Evolutionary conservation across 164 flowering plant genomes (phyloP).

Genomic region (Magnolia sinica): DNA sequence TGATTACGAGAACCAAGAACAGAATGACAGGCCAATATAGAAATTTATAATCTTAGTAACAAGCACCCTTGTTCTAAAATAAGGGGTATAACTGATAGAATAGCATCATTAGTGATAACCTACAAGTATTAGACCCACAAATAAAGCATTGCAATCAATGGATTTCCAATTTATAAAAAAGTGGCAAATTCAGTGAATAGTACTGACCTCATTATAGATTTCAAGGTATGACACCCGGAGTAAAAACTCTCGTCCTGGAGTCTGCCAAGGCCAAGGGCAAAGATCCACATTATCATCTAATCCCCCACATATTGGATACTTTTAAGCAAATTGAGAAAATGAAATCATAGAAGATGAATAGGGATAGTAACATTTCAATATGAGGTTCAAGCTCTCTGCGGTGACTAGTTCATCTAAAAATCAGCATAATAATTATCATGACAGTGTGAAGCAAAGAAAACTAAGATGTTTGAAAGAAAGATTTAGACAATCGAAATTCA

Average conservation of each 20-base stretch:
- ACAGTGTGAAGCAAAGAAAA: no score
- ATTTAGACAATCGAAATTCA: no score
- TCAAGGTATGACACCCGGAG: constrained; percentile 99
- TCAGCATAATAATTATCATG: no score
- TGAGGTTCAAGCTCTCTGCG: neutral
- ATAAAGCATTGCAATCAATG: neutral
- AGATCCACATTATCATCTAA: constrained; percentile 8
- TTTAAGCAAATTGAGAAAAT: neutral
- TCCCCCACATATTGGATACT: neutral
- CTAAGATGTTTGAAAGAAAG: no score
- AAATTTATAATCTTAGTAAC: neutral
- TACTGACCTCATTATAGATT: constrained; percentile 89
- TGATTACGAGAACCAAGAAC: neutral
- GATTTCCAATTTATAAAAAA: neutral
- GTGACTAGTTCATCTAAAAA: no score
- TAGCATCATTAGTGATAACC: neutral
- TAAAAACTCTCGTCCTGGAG: constrained; percentile 92
- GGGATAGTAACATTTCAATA: neutral
- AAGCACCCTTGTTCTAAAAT: neutral
- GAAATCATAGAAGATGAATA: neutral
- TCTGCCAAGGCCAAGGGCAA: constrained; percentile 40
- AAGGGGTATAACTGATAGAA: neutral
- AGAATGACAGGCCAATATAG: neutral
- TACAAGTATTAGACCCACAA: neutral
- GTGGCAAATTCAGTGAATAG: neutral